Evolutionary conservation across 1,284 basidiomycete genomes (phyloP).

Genomic region (Heliocybe sulcata): DNA sequence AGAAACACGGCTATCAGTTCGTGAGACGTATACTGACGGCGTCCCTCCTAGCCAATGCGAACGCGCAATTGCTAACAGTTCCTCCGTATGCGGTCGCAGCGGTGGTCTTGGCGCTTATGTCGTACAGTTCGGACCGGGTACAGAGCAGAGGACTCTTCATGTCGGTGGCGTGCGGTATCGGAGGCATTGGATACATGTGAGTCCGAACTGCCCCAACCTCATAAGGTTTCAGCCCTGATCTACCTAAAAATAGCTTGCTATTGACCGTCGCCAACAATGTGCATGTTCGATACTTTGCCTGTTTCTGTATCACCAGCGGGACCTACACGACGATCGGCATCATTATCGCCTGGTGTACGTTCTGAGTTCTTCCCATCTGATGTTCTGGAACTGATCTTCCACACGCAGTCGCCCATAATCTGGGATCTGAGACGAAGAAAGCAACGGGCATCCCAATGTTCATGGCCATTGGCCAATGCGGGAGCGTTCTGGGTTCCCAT

Average conservation of each 20-base stretch:
- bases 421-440: conserved; percentile 73
- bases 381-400: neutral
- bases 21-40: neutral
- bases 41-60: conserved; percentile 31
- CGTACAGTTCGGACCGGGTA: conserved; percentile 62
- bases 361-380: conserved; percentile 1
- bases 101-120: conserved; percentile 55
- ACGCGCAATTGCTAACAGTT: conserved; percentile 68
- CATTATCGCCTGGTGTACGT: conserved; percentile 68
- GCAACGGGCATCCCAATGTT: conserved; percentile 70
- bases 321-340: conserved; percentile 64
- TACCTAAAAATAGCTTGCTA: conserved; percentile 32
- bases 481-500: conserved; percentile 67
- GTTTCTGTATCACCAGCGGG: conserved; percentile 62
- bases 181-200: conserved; percentile 62
- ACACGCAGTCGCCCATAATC: conserved; percentile 56
- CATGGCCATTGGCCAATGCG: conserved; percentile 70
- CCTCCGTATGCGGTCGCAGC: conserved; percentile 77
- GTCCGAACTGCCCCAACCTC: conserved; percentile 14
- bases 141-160: conserved; percentile 67
- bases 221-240: conserved; percentile 8
- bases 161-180: conserved; percentile 37
- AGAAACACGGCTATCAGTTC: neutral
- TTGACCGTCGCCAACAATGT: conserved; percentile 35
- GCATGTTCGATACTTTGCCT: conserved; percentile 57